phyloP scores from a whole-genome alignment of 768 basidiomycete species.

The Termitomyces sp. region DNA sequence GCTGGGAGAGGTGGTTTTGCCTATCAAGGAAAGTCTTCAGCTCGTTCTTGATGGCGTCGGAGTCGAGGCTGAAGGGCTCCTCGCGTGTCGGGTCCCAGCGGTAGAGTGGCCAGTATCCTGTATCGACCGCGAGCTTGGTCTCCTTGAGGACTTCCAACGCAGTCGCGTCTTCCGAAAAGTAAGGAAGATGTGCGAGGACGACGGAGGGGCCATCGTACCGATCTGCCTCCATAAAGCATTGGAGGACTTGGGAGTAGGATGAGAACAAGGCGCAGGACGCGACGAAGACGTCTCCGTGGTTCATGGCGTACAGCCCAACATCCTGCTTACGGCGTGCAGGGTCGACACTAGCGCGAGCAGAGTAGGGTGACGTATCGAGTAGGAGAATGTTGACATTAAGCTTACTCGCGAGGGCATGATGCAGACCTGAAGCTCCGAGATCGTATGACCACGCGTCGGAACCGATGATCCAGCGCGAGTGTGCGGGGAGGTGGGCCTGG shows the following conservation, averaged over 20 bases:
- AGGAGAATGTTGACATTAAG: constrained; percentile 94
- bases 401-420: constrained; percentile 89
- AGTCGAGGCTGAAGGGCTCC: constrained; percentile 91
- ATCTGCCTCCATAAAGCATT: constrained; percentile 89
- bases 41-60: constrained; percentile 91
- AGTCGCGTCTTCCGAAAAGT: constrained; percentile 67
- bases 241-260: constrained; percentile 91
- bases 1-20: constrained; percentile 94
- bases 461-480: constrained; percentile 94
- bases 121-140: constrained; percentile 94
- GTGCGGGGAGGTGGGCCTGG: constrained; percentile 57
- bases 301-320: constrained; percentile 97
- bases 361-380: constrained; percentile 90
- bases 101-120: constrained; percentile 98
- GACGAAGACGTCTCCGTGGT: constrained; percentile 95
- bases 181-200: constrained; percentile 92
- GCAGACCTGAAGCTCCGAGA: constrained; percentile 90
- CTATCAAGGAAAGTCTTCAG: constrained; percentile 91
- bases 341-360: constrained; percentile 64
- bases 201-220: constrained; percentile 86
- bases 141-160: constrained; percentile 94
- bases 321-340: constrained; percentile 88
- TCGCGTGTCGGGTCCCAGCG: constrained; percentile 91
- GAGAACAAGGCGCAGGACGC: constrained; percentile 95
- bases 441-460: constrained; percentile 99